Percentiles rank a stretch among this genome's conserved stretches.
phyloP scores from a whole-genome alignment of 306 rosid species.

The Rosa multiflora region DNA sequence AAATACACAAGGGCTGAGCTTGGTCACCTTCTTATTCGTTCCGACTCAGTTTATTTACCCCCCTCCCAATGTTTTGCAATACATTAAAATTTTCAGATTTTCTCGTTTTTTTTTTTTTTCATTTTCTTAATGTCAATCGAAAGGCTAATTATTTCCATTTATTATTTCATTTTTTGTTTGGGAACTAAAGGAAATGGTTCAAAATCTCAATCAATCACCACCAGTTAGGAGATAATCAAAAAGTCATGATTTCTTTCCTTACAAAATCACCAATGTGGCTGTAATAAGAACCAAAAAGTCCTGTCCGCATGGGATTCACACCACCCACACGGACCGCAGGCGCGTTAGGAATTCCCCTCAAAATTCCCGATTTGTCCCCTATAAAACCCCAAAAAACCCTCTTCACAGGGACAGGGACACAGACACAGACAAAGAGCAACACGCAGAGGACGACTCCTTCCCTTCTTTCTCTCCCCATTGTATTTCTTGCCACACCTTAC shows the following conservation, averaged over 20 bases:
- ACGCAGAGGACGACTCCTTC: not conserved
- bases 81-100: too few relatives aligned
- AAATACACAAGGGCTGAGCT: too few relatives aligned
- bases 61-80: too few relatives aligned
- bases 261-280: not conserved
- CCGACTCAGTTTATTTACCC: too few relatives aligned
- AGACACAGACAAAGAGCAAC: not conserved
- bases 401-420: not conserved
- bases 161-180: too few relatives aligned
- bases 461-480: not conserved
- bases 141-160: too few relatives aligned
- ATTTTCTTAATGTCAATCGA: too few relatives aligned
- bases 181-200: too few relatives aligned
- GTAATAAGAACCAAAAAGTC: not conserved
- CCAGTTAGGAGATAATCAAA: not conserved
- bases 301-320: not conserved
- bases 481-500: not conserved
- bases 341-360: not conserved
- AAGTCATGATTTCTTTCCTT: not conserved
- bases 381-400: slow-evolving; percentile 3
- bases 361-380: slow-evolving; percentile 26
- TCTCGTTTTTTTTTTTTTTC: too few relatives aligned
- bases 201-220: too few relatives aligned
- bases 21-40: too few relatives aligned
- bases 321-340: not conserved